These are phyloP conservation scores for Basidiobolus meristosporus DNA, from an alignment of 371 early-diverging fungal species.

Conservation along the genomic window DNA sequence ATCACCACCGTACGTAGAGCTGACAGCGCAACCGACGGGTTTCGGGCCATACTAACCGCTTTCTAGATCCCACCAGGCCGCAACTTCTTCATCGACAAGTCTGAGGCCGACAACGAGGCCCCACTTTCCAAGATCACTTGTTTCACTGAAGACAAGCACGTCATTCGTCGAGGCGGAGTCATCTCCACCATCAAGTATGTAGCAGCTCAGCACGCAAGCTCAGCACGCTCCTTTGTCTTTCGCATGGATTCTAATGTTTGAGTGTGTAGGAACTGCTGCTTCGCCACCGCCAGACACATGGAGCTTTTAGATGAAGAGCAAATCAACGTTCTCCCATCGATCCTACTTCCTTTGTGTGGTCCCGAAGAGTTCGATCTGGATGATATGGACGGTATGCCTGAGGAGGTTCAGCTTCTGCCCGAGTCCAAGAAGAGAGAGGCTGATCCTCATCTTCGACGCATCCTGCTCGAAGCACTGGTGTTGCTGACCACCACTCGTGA, in stretches of 20 bases:
- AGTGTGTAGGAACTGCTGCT: slow-evolving; percentile 50
- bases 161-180: slow-evolving; percentile 79
- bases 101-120: slow-evolving; percentile 25
- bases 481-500: slow-evolving; percentile 49
- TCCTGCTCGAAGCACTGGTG: slow-evolving; percentile 61
- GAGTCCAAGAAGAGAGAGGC: slow-evolving; percentile 69
- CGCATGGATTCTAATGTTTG: background rate
- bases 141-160: slow-evolving; percentile 59
- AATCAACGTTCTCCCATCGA: slow-evolving; percentile 64
- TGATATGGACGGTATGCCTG: slow-evolving; percentile 85
- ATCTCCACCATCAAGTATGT: slow-evolving; percentile 60
- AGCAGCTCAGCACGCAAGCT: background rate
- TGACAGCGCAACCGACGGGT: background rate
- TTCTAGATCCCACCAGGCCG: slow-evolving; percentile 41
- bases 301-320: slow-evolving; percentile 37
- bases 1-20: slow-evolving; percentile 36
- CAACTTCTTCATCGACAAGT: slow-evolving; percentile 37
- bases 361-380: slow-evolving; percentile 79
- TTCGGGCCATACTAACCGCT: background rate
- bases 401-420: slow-evolving; percentile 74
- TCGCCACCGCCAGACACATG: slow-evolving; percentile 46
- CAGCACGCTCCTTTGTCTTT: background rate
- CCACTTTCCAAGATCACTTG: slow-evolving; percentile 70
- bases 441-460: slow-evolving; percentile 48
- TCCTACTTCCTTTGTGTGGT: slow-evolving; percentile 79